These are phyloP conservation scores for Trametes pubescens DNA, from an alignment of 1,284 basidiomycete genomes.

Conservation along the genomic window DNA sequence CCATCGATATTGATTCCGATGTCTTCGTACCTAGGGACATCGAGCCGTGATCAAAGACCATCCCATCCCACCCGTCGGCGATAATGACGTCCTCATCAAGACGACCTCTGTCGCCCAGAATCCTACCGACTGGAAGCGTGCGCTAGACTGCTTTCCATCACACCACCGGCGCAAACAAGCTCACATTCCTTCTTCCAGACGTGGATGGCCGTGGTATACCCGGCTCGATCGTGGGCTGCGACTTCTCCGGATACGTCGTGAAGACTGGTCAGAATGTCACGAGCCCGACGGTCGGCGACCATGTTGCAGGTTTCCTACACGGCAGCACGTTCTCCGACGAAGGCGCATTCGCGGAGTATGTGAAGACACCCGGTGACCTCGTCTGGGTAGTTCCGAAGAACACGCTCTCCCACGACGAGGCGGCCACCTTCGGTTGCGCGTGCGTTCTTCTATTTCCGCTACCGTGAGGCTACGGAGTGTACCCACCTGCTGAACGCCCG, in stretches of 20 bases:
- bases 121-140: constrained; percentile 42
- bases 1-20: too few relatives aligned
- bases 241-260: constrained; percentile 38
- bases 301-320: constrained; percentile 38
- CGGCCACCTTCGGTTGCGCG: constrained; percentile 47
- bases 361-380: constrained; percentile 42
- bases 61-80: constrained; percentile 37
- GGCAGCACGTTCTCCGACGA: constrained; percentile 36
- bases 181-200: not conserved
- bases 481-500: not conserved
- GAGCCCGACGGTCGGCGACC: constrained; percentile 33
- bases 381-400: constrained; percentile 45
- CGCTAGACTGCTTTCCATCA: constrained; percentile 2
- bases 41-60: constrained; percentile 33
- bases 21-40: constrained; percentile 18
- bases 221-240: constrained; percentile 38
- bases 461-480: not conserved
- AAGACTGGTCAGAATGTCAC: constrained; percentile 34
- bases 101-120: constrained; percentile 38
- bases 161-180: not conserved
- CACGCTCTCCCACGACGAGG: constrained; percentile 42
- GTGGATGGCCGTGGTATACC: constrained; percentile 3
- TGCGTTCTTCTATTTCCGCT: constrained; percentile 31
- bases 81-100: constrained; percentile 40
- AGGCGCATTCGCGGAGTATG: constrained; percentile 53